Base-by-base conservation (phyloP, 73 alveolate species). In the Uronychia binucleata region DNA sequence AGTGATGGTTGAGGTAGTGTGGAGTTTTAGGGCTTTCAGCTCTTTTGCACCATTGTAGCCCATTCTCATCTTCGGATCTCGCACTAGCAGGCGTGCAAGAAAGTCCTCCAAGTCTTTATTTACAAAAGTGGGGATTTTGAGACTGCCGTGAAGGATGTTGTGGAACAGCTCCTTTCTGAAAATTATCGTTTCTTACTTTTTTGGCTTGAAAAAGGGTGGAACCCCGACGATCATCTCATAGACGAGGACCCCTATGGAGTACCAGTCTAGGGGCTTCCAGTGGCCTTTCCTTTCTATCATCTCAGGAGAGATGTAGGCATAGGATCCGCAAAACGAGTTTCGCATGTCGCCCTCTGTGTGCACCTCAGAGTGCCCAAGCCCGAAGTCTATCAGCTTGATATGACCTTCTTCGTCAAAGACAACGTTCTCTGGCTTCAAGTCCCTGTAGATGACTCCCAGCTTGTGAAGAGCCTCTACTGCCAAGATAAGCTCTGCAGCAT, bases 261-360 rank as follows among this genome's bases (percentile, higher is more conserved):
- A 94, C 94, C 96, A 87, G 76, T 94, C 98, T 27, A 89, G 93
- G 0, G 96, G 92, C 77, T 91, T 93, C 30, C 93, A 88, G 83
- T 92, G 95, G 30, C 98, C 98, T 14, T 59, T 28, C 77, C 91
- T 86, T 30, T 83, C 77, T 26, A 93, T 33, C 92, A 93, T 87
- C 86, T 93, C 98, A 30, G 98, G 98, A 13, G 98, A 96, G 59
- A 93, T 87, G 83, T 93, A 93, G 27, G 98, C 98, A 35, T 84
- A 86, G 1, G 95, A 87, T 25, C 98, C 98, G 77, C 98, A 93
- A 79, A 93, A 93, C 75, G 91, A 58, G 75, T n/a, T n/a, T n/a
- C n/a, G n/a, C n/a, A 78, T 59, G 59, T 83, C 77, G 30, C 60
- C 27, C 26, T 76, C 80, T 34, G 77, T 88, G n/a, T 88, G 86